Percentiles rank a stretch among this genome's conserved stretches.
Conservation (phyloP, 129 eudicot genomes). For the Tanacetum coccineum region DNA sequence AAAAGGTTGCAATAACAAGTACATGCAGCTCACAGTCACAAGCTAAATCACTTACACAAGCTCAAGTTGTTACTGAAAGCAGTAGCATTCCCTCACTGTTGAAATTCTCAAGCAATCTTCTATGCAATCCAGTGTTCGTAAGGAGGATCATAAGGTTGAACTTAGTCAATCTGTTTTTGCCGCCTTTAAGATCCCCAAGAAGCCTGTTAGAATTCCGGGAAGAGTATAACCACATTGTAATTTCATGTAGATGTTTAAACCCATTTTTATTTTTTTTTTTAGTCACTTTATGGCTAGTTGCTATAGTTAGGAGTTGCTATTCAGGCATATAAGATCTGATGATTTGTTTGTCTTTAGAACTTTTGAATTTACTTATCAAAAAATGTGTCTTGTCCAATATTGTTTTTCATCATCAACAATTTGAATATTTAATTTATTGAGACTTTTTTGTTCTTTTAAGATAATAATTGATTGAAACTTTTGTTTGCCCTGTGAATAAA, state of each 20-base stretch:
- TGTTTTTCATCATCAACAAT: too few species aligned
- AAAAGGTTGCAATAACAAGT: conserved; percentile 50
- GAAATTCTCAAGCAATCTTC: conserved; percentile 69
- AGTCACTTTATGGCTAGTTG: not conserved
- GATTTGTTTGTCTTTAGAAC: not conserved
- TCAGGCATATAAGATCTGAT: not conserved
- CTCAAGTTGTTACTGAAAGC: conserved; percentile 33
- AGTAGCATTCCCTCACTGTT: conserved; percentile 48
- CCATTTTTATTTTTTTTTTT: too few species aligned
- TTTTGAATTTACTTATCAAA: not conserved
- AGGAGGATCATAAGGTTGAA: conserved; percentile 34
- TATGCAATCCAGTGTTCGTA: conserved; percentile 27
- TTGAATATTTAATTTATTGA: too few species aligned
- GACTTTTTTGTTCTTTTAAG: too few species aligned
- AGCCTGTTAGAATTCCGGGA: conserved; percentile 53
- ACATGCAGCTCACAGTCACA: conserved; percentile 63
- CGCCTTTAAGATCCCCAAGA: conserved; percentile 66
- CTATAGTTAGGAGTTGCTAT: not conserved
- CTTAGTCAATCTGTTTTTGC: conserved; percentile 53
- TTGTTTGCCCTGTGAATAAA: too few species aligned
- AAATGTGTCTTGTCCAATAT: not conserved
- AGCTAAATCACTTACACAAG: conserved; percentile 39
- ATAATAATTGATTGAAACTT: too few species aligned
- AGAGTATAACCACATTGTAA: conserved; percentile 20
- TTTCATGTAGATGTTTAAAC: conserved; percentile 1